Conservation (phyloP, 495 filamentous ascomycete genomes). For the Daldinia vernicosa region DNA sequence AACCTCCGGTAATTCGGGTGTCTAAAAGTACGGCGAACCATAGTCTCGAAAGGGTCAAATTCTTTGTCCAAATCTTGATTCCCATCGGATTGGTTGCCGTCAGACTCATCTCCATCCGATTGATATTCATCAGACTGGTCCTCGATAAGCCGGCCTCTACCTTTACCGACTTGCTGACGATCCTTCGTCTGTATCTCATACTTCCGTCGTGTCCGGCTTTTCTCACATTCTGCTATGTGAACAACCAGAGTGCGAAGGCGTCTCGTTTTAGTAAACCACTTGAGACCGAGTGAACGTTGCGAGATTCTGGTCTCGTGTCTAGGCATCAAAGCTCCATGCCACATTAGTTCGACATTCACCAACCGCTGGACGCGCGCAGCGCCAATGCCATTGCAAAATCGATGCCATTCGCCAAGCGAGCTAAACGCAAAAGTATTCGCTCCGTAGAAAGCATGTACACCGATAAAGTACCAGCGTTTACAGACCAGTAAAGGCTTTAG, state of each 20-base stretch:
- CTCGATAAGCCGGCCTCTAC: neutral
- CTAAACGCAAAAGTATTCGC: constrained; percentile 58
- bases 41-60: constrained; percentile 18
- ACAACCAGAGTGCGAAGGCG: constrained; percentile 49
- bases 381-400: constrained; percentile 51
- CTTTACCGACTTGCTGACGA: neutral
- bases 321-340: constrained; percentile 42
- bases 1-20: constrained; percentile 48
- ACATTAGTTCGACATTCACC: constrained; percentile 50
- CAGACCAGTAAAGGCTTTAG: constrained; percentile 45
- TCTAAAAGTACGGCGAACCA: constrained; percentile 39
- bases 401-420: constrained; percentile 52
- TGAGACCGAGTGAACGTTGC: constrained; percentile 37
- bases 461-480: constrained; percentile 48
- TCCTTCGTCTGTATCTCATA: constrained; percentile 35
- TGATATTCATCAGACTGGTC: neutral
- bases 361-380: constrained; percentile 46
- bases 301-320: constrained; percentile 25
- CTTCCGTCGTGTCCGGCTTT: constrained; percentile 34
- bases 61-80: neutral
- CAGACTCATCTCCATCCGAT: neutral
- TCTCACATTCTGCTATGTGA: constrained; percentile 47
- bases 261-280: constrained; percentile 42
- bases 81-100: neutral
- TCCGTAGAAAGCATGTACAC: constrained; percentile 53